Evolutionary conservation across 495 filamentous ascomycete genomes (phyloP).

Genomic region (Aspergillus sclerotiicarbonarius): DNA sequence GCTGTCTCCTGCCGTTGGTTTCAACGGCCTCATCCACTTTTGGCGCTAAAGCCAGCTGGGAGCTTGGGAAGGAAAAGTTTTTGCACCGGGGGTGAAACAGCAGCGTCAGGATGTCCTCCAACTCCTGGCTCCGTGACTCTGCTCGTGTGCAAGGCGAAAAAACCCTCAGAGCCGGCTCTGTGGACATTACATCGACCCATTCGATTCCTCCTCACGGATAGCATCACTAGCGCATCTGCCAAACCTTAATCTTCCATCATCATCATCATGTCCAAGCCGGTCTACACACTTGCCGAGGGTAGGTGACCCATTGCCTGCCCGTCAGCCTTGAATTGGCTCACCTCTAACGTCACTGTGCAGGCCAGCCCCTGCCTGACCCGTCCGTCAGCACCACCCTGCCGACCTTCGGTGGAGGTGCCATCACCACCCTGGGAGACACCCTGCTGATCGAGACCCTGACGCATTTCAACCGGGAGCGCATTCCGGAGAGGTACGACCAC

Average conservation of each 20-base stretch:
- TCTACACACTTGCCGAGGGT: constrained; percentile 28
- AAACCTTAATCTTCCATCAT: not conserved
- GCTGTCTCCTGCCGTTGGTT: not conserved
- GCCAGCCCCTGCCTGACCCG: constrained; percentile 28
- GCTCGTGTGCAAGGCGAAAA: not conserved
- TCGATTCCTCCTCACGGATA: not conserved
- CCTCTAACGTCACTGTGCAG: constrained; percentile 15
- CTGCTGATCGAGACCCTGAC: constrained; percentile 37
- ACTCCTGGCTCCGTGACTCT: not conserved
- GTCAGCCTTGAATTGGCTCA: not conserved
- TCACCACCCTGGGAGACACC: constrained; percentile 29
- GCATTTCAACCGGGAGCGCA: constrained; percentile 59
- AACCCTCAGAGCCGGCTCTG: not conserved
- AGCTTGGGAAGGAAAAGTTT: not conserved
- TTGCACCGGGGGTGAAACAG: not conserved
- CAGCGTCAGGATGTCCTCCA: not conserved
- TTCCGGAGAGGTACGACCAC: constrained; percentile 39
- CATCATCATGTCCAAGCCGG: constrained; percentile 17
- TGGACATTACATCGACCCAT: not conserved
- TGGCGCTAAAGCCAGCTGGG: not conserved
- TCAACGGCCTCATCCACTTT: not conserved
- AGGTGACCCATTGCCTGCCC: not conserved
- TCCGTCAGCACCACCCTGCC: constrained; percentile 29
- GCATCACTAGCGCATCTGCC: no score
- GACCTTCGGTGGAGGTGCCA: constrained; percentile 26